Base-by-base conservation (phyloP, 306 rosid species). In the Casuarina glauca region DNA sequence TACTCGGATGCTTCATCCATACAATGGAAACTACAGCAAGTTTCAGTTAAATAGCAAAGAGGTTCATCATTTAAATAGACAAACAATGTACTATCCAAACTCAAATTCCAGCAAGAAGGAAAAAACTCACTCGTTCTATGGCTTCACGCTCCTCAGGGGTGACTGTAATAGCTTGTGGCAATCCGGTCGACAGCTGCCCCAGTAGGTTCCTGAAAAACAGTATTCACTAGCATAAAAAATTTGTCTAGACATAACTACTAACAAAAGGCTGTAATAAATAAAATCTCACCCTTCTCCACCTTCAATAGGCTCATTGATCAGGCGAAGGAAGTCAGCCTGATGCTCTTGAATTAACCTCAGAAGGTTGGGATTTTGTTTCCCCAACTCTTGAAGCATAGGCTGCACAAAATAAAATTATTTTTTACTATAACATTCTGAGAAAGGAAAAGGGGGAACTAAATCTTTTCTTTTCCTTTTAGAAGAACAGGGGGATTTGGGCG, bases 371-470 rank as follows among this genome's bases (percentile, higher is more conserved):
- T 94, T 94, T 84, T 94, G 97, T 80, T 92, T 92, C 70, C 97
- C 98, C 52, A 94, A 88, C 85, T 92, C 98, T 78, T 92, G 98
- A 79, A 94, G 97, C 97, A 94, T 94, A 74, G 98, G 97, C 97
- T 94, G 90, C 77, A 80, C 60, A 84, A 80, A 17, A 81, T 48
- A 42, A 80, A 63, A 26, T 26, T 26, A 26, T 26, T 26, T 26
- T 0, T 26, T 26, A 26, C 32, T 26, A 26, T 26, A 26, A 26
- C 32, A 26, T 26, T 26, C 32, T 26, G 32, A 50, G 60, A 38
- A 16, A 39, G 64, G 61, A 46, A 48, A 70, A 43, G 8, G 19
- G 55, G 6, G 46, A 10, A 39, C 42, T 48, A 48, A 48, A 48
- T 48, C 51, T 46, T 46, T 6, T 45, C 6, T 45, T 45, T 45